These are phyloP conservation scores for Leccinellum albellum DNA, from an alignment of 768 basidiomycete genomes.

Conservation along the genomic window DNA sequence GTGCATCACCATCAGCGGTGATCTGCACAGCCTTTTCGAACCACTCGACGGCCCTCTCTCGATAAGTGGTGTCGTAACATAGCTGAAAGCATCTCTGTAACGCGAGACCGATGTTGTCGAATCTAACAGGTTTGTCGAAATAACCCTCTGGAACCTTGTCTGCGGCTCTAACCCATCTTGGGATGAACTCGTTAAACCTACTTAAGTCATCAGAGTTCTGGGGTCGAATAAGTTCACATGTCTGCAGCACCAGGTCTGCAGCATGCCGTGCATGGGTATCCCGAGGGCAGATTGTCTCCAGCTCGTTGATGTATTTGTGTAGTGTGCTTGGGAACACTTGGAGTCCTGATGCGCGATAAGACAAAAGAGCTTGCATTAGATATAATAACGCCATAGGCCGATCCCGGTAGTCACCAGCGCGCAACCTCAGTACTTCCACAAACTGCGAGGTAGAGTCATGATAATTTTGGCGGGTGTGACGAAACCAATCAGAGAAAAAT, in stretches of 20 bases:
- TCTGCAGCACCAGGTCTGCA: conserved; percentile 1
- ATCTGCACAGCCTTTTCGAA: background rate
- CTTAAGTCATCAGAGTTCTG: background rate
- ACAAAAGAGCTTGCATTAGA: background rate
- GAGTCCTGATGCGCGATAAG: background rate
- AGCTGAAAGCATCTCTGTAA: background rate
- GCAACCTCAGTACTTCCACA: conserved; percentile 11
- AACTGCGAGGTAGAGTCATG: background rate
- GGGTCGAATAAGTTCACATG: background rate
- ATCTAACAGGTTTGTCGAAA: background rate
- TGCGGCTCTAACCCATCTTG: background rate
- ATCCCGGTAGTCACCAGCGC: conserved; percentile 2
- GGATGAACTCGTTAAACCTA: background rate
- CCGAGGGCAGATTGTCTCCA: background rate
- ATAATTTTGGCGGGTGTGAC: background rate
- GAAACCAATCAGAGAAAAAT: background rate
- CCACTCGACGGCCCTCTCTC: background rate
- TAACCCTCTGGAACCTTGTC: background rate
- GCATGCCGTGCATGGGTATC: background rate
- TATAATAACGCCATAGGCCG: conserved; percentile 2
- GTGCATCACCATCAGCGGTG: too few relatives aligned
- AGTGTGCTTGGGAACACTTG: background rate
- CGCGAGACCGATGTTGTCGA: background rate
- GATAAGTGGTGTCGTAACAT: background rate
- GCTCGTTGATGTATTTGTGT: background rate